Percentiles rank a stretch among this genome's conserved stretches.
phyloP scores from a whole-genome alignment of 2,329 filamentous ascomycete species.

The Xylaria sp. region DNA sequence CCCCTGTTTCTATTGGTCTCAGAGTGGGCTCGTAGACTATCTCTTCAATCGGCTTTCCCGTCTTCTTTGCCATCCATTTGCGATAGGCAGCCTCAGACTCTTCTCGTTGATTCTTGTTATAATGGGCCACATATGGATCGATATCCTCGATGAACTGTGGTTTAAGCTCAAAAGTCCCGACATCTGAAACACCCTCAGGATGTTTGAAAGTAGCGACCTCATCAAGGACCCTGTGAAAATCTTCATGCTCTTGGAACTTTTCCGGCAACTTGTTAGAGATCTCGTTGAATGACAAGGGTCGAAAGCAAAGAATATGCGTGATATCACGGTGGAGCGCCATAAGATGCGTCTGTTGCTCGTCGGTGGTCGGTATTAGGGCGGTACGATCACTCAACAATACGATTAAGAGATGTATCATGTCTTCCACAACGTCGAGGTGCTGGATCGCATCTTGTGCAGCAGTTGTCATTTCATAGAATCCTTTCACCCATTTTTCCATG shows the following conservation, averaged over 20 bases:
- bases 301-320: slow-evolving; percentile 94
- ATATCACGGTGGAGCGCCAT: slow-evolving; percentile 87
- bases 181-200: slow-evolving; percentile 90
- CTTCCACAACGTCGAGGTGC: slow-evolving; percentile 91
- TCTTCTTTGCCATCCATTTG: slow-evolving; percentile 86
- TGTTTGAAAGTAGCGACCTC: slow-evolving; percentile 90
- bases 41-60: slow-evolving; percentile 80
- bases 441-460: slow-evolving; percentile 85
- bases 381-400: slow-evolving; percentile 90
- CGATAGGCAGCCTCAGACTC: slow-evolving; percentile 92
- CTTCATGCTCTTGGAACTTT: slow-evolving; percentile 86
- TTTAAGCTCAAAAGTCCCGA: slow-evolving; percentile 93
- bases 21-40: slow-evolving; percentile 93
- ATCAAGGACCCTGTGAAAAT: slow-evolving; percentile 84
- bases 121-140: slow-evolving; percentile 95
- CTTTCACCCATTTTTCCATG: slow-evolving; percentile 86
- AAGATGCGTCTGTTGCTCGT: slow-evolving; percentile 72
- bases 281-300: slow-evolving; percentile 93
- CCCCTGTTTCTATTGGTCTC: slow-evolving; percentile 77
- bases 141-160: slow-evolving; percentile 86
- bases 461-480: slow-evolving; percentile 77
- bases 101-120: slow-evolving; percentile 95
- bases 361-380: slow-evolving; percentile 75
- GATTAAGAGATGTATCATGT: slow-evolving; percentile 93
- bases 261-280: slow-evolving; percentile 87